Conservation (phyloP, 2,329 filamentous ascomycete genomes). For the Lachnellula suecica region DNA sequence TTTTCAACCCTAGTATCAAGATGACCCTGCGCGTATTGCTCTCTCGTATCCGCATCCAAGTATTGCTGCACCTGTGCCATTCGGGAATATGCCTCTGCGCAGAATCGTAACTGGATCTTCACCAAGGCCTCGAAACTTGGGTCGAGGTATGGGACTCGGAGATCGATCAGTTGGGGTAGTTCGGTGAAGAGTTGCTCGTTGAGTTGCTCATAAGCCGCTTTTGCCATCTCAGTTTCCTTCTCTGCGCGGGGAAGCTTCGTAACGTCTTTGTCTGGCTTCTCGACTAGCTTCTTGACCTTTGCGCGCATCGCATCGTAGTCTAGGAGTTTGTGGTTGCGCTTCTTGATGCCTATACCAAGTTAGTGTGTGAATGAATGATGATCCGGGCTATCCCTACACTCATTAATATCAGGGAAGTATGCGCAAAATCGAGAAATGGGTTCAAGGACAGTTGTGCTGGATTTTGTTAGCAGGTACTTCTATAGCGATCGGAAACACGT, state of each 20-base stretch:
- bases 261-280: constrained; percentile 98
- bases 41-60: constrained; percentile 89
- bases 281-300: constrained; percentile 93
- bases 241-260: constrained; percentile 94
- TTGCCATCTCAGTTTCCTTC: constrained; percentile 94
- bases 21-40: constrained; percentile 93
- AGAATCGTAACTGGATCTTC: constrained; percentile 97
- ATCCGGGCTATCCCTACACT: constrained; percentile 59
- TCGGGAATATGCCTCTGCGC: constrained; percentile 92
- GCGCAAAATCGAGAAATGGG: constrained; percentile 95
- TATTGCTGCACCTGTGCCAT: constrained; percentile 99
- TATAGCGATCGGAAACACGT: constrained; percentile 22
- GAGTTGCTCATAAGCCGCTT: constrained; percentile 89
- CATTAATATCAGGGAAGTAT: constrained; percentile 98
- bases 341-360: constrained; percentile 79
- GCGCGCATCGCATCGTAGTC: constrained; percentile 96
- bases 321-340: constrained; percentile 95
- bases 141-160: constrained; percentile 94
- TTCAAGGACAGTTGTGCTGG: constrained; percentile 85
- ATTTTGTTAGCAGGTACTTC: constrained; percentile 17
- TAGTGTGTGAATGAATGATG: constrained; percentile 18
- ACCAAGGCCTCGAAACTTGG: constrained; percentile 96
- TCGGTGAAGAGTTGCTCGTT: constrained; percentile 95
- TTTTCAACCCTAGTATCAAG: constrained; percentile 91
- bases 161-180: constrained; percentile 91